Evolutionary conservation across 139 green algal genomes (phyloP).

Genomic region (Astrephomene gubernaculifera): DNA sequence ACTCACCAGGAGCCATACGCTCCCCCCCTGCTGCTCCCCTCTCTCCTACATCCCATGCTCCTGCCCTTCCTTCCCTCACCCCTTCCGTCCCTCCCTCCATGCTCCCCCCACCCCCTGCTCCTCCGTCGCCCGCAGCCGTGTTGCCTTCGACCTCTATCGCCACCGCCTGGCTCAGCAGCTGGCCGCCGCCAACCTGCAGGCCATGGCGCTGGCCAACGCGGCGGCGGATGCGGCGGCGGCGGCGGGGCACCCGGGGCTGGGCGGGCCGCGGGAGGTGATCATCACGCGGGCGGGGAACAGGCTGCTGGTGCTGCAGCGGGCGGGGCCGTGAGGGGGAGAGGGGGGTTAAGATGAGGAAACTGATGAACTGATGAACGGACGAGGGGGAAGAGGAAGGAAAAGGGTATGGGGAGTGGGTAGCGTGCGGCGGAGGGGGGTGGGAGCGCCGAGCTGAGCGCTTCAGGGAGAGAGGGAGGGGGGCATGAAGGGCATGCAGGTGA

Average conservation of each 20-base stretch:
- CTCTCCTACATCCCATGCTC: not conserved
- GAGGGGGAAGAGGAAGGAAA: no score
- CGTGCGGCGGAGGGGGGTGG: no score
- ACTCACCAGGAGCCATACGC: no score
- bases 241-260: not conserved
- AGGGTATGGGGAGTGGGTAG: no score
- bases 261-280: slow-evolving; percentile 17
- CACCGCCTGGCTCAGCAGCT: slow-evolving; percentile 46
- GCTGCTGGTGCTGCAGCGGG: slow-evolving; percentile 38
- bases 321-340: not conserved
- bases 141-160: slow-evolving; percentile 44
- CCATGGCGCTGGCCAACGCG: slow-evolving; percentile 27
- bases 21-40: not conserved
- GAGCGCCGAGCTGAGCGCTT: no score
- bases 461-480: no score
- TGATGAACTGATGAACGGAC: no score
- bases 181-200: slow-evolving; percentile 40
- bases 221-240: slow-evolving; percentile 16
- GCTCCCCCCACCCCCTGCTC: not conserved
- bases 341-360: no score
- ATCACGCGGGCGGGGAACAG: slow-evolving; percentile 23
- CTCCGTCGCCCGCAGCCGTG: slow-evolving; percentile 2
- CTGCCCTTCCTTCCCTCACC: not conserved
- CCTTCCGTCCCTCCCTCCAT: no score
- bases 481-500: no score